Conservation (phyloP, 768 basidiomycete genomes). For the Suillus alpinus region DNA sequence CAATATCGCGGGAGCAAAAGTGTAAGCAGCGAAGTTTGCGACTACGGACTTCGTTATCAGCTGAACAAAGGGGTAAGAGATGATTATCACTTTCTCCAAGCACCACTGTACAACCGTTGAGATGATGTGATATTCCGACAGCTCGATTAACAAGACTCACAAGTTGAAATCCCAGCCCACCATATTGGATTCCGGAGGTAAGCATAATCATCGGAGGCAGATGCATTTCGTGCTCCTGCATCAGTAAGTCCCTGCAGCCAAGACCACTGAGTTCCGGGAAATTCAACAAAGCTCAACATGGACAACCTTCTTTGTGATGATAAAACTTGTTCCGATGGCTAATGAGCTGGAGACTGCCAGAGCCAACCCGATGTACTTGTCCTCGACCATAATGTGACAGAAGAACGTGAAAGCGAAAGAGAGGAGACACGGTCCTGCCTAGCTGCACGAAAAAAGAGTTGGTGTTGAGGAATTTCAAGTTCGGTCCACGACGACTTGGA, state of each 20-base stretch:
- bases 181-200: constrained; percentile 92
- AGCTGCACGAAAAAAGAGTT: neutral
- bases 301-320: constrained; percentile 96
- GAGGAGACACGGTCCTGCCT: neutral
- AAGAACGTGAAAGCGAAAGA: neutral
- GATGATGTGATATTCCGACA: constrained; percentile 9
- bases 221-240: constrained; percentile 55
- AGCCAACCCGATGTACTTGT: constrained; percentile 92
- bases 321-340: constrained; percentile 93
- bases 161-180: constrained; percentile 94
- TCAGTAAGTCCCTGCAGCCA: constrained; percentile 81
- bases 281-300: neutral
- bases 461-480: neutral
- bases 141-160: constrained; percentile 51
- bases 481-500: neutral
- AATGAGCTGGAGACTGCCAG: constrained; percentile 83
- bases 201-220: constrained; percentile 77
- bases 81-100: constrained; percentile 77
- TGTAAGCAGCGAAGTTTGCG: constrained; percentile 94
- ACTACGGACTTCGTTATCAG: constrained; percentile 36
- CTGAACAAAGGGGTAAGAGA: neutral
- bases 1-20: constrained; percentile 95
- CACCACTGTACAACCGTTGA: constrained; percentile 60
- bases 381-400: constrained; percentile 62
- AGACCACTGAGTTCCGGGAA: neutral